Evolutionary conservation across 805 yeast species (phyloP).

Genomic region (Candida sphagnicola): DNA sequence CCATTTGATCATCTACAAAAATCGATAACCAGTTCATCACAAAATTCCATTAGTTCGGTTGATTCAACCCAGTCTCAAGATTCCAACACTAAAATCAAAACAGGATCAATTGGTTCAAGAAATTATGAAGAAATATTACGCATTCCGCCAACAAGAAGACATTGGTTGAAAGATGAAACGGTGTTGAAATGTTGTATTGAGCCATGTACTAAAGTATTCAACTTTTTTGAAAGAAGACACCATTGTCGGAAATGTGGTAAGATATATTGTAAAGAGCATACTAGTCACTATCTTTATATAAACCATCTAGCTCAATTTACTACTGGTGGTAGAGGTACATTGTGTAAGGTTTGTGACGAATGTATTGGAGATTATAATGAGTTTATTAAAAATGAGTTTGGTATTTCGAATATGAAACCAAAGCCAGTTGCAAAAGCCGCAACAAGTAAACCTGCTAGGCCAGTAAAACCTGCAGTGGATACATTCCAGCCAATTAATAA

Average conservation of each 20-base stretch:
- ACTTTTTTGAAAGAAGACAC: constrained; percentile 74
- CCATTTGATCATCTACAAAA: constrained; percentile 3
- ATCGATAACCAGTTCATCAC: constrained; percentile 1
- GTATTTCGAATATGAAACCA: constrained; percentile 13
- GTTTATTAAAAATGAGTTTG: constrained; percentile 40
- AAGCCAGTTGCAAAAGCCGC: no score
- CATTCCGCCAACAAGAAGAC: constrained; percentile 52
- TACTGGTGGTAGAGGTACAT: constrained; percentile 63
- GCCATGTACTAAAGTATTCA: constrained; percentile 61
- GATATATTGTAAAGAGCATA: constrained; percentile 68
- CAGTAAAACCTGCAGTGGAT: no score
- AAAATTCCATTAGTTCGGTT: constrained; percentile 19
- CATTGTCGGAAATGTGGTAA: constrained; percentile 88
- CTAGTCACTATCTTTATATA: constrained; percentile 52
- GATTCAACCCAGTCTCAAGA: constrained; percentile 30
- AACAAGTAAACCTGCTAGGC: no score
- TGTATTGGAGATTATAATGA: constrained; percentile 63
- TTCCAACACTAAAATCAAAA: constrained; percentile 12
- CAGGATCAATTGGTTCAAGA: constrained; percentile 8
- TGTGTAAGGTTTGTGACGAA: constrained; percentile 65
- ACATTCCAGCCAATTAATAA: background rate
- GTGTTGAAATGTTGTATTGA: constrained; percentile 57
- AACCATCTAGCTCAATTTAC: constrained; percentile 59
- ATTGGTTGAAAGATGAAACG: constrained; percentile 72
- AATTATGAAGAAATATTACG: constrained; percentile 24